Evolutionary conservation across 78 protist species (phyloP), one percentile per base, ranked within the genome.

Genomic region (Guillardia theta): DNA sequence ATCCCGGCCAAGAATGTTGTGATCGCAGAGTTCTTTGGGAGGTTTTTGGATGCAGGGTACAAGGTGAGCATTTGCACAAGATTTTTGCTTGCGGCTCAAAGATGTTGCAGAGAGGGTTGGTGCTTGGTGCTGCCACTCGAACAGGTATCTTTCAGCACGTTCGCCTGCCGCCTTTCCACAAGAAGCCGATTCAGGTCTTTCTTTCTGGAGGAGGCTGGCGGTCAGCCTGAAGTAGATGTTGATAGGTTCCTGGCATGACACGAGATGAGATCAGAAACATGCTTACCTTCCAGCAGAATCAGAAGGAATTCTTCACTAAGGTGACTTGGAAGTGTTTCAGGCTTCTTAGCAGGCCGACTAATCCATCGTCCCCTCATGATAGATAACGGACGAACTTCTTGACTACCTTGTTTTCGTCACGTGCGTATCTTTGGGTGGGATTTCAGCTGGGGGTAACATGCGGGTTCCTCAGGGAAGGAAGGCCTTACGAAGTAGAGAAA

Each of bases 81-180:
- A n/a, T n/a, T n/a, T n/a, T n/a, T n/a, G n/a, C n/a, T n/a, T n/a
- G n/a, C 90, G 15, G 18, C 1, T 45, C 18, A 18, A 36, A 37
- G 18, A 19, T 10, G 18, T 43, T 6, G 45, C 22, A 12, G 90
- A 46, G 90, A 0, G 90, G 90, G 37, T 45, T 78, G 48, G 48
- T 78, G 48, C 24, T 78, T 18, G 90, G 90, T 19, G 90, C 90
- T 0, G 90, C 90, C 18, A 78, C 90, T 30, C 90, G 90, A 22
- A 78, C 90, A 5, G 90, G 90, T n/a, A 18, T 1, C 44, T 78
- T 43, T 30, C 24, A 30, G 18, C 39, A 78, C 90, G 48, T 78
- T 30, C 90, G 43, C 44, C 90, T 78, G 45, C 90, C 90, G 18
- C 44, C 24, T n/a, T 36, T n/a, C 90, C 37, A 6, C 90, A 0